Percentiles rank a stretch among this genome's conserved stretches.
Conservation (phyloP, 768 basidiomycete species). For the Stropharia rugosoannulata region DNA sequence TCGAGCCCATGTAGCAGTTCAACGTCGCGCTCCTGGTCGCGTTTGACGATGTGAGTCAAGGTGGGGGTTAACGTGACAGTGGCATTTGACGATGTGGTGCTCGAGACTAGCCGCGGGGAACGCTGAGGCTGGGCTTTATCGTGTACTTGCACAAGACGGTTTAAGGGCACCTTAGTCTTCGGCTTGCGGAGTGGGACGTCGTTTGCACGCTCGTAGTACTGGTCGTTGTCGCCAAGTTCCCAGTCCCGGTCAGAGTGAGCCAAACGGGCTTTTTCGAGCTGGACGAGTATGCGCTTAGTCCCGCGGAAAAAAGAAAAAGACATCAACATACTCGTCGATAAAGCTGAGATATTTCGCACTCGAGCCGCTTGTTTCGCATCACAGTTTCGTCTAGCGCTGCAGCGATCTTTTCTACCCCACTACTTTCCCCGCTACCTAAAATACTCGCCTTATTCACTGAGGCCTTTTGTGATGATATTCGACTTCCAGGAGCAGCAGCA, state of each 20-base stretch:
- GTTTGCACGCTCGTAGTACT: too few species aligned
- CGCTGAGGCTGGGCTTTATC: too few species aligned
- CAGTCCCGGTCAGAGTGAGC: slow-evolving; percentile 3
- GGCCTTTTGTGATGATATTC: background rate
- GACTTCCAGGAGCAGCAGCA: too few species aligned
- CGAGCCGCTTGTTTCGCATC: slow-evolving; percentile 41
- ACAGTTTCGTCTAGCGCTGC: slow-evolving; percentile 36
- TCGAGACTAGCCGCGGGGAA: too few species aligned
- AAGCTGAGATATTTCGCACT: slow-evolving; percentile 41
- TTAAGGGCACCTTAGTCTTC: too few species aligned
- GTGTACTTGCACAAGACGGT: too few species aligned
- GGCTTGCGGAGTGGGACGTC: too few species aligned
- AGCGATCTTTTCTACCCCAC: slow-evolving; percentile 38
- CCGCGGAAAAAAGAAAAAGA: background rate
- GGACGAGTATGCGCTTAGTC: background rate
- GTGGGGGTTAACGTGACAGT: too few species aligned
- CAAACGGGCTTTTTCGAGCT: slow-evolving; percentile 22
- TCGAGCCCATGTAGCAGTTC: slow-evolving; percentile 22
- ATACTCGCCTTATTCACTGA: background rate
- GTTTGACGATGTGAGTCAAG: background rate
- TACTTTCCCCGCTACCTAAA: background rate
- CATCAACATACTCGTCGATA: slow-evolving; percentile 30
- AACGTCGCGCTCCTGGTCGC: background rate
- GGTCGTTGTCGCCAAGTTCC: too few species aligned
- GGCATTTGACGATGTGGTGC: background rate